Percentiles rank a stretch among this genome's conserved stretches.
phyloP scores from a whole-genome alignment of 257 asterid genomes.

The Nicotiana paniculata region DNA sequence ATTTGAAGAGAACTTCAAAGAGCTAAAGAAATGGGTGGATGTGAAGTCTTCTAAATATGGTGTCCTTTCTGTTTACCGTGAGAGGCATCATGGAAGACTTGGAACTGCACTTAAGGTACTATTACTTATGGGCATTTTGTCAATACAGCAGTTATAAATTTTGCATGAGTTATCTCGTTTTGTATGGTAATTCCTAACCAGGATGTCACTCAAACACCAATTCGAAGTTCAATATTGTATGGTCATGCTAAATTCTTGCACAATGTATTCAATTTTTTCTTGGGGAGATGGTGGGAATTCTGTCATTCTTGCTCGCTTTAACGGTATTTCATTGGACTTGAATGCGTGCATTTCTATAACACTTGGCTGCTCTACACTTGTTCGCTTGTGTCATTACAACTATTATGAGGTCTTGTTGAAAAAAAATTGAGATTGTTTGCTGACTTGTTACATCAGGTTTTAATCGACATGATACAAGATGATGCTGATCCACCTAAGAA shows the following conservation, averaged over 20 bases:
- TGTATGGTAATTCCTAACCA: no score
- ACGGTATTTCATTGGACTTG: neutral
- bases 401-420: neutral
- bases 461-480: slow-evolving; percentile 70
- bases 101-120: slow-evolving; percentile 89
- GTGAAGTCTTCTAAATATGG: slow-evolving; percentile 68
- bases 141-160: neutral
- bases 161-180: neutral
- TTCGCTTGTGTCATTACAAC: neutral
- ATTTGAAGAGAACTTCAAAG: slow-evolving; percentile 81
- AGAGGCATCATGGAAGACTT: slow-evolving; percentile 65
- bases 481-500: slow-evolving; percentile 80
- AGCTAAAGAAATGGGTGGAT: slow-evolving; percentile 86
- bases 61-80: slow-evolving; percentile 55
- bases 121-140: neutral
- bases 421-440: neutral
- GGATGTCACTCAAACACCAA: no score
- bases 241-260: no score
- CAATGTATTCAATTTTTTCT: neutral
- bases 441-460: slow-evolving; percentile 36
- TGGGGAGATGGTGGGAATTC: neutral
- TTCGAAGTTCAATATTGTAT: no score
- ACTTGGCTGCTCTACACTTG: neutral
- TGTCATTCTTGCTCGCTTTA: neutral
- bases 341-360: neutral